phyloP scores from a whole-genome alignment of 106 monocot species.

The Dendrobium catenatum region DNA sequence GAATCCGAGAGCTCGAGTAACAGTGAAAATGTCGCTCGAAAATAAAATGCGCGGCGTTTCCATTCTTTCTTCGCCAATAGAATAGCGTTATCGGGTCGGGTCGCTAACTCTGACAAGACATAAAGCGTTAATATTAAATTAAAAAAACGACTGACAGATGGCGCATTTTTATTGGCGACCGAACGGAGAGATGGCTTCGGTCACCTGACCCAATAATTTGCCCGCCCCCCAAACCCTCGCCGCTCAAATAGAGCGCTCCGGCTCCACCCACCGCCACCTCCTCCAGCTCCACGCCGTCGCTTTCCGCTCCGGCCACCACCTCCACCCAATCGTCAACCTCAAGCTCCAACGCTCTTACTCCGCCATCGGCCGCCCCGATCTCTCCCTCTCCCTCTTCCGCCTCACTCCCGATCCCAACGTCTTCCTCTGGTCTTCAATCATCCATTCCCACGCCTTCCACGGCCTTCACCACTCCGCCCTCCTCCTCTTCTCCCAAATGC shows the following conservation, averaged over 20 bases:
- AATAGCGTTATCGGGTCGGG: too few species aligned
- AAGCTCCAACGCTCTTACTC: constrained; percentile 81
- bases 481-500: constrained; percentile 51
- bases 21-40: too few species aligned
- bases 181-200: too few species aligned
- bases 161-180: too few species aligned
- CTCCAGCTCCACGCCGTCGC: constrained; percentile 56
- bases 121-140: too few species aligned
- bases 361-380: constrained; percentile 35
- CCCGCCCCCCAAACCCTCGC: constrained; percentile 19
- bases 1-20: too few species aligned
- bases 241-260: constrained; percentile 37
- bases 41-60: too few species aligned
- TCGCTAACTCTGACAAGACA: too few species aligned
- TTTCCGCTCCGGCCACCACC: constrained; percentile 46
- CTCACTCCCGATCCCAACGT: constrained; percentile 43
- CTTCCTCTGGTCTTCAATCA: constrained; percentile 60
- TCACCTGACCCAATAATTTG: too few species aligned
- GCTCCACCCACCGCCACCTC: constrained; percentile 29
- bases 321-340: constrained; percentile 54
- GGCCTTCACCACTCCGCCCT: constrained; percentile 39
- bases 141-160: too few species aligned
- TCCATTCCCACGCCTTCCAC: constrained; percentile 56
- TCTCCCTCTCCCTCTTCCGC: constrained; percentile 49
- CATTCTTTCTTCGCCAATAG: too few species aligned